Conservation (phyloP, 2,329 filamentous ascomycete genomes). For the Trematosphaeria pertusa region DNA sequence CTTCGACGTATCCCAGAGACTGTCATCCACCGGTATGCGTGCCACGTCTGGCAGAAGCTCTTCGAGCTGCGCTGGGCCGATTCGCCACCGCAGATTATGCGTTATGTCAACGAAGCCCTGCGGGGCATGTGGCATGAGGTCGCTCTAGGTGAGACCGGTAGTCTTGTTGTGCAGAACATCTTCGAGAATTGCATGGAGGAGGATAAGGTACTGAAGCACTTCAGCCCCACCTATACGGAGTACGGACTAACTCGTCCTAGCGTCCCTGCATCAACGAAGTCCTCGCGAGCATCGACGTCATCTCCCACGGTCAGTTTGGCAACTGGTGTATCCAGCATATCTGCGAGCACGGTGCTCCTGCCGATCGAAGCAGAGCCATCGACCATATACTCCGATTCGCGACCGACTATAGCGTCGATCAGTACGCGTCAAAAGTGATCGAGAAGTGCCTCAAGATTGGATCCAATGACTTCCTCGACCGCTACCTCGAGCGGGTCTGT, state of each 20-base stretch:
- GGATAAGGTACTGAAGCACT: constrained; percentile 74
- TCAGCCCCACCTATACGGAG: too few species aligned
- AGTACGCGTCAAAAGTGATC: constrained; percentile 98
- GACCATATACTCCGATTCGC: constrained; percentile 95
- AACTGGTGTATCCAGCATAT: constrained; percentile 99
- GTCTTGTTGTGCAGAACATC: constrained; percentile 97
- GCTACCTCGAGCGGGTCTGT: constrained; percentile 92
- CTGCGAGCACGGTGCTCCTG: constrained; percentile 91
- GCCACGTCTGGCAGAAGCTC: constrained; percentile 99
- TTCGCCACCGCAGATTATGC: constrained; percentile 97
- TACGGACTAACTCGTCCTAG: too few species aligned
- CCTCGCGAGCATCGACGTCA: constrained; percentile 90
- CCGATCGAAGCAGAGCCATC: constrained; percentile 89
- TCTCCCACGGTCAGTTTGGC: constrained; percentile 96
- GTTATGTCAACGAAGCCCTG: constrained; percentile 93
- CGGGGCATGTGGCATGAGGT: constrained; percentile 99
- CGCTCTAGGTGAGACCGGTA: constrained; percentile 94
- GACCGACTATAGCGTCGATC: constrained; percentile 97
- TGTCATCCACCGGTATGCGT: constrained; percentile 97
- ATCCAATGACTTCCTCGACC: constrained; percentile 84
- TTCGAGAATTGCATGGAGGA: constrained; percentile 99
- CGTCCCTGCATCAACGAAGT: constrained; percentile 98
- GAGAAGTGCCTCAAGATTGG: constrained; percentile 99
- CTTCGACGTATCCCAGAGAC: constrained; percentile 95
- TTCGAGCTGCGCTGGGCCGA: constrained; percentile 97